Evolutionary conservation across 1,284 basidiomycete species (phyloP).

Genomic region (Xerocomus amazonicus): DNA sequence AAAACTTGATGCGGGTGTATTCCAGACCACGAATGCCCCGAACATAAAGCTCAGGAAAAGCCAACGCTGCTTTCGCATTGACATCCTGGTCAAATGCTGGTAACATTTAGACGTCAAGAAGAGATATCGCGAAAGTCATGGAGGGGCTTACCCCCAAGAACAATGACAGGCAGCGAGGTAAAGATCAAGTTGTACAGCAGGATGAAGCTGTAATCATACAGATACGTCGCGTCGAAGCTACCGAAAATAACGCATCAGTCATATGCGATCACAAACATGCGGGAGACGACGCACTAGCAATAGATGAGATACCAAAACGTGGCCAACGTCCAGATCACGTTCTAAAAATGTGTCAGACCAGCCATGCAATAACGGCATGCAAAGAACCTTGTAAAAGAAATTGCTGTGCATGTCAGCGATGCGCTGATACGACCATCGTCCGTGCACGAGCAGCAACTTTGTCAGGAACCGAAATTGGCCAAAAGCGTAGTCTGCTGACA

Average conservation of each 20-base stretch:
- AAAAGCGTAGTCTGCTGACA: constrained; percentile 98
- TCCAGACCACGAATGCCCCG: constrained; percentile 91
- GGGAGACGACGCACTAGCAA: constrained; percentile 57
- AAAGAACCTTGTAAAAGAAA: constrained; percentile 91
- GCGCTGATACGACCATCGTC: constrained; percentile 94
- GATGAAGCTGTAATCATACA: constrained; percentile 95
- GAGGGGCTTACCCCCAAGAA: constrained; percentile 70
- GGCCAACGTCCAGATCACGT: constrained; percentile 87
- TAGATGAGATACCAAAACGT: constrained; percentile 95
- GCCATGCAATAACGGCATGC: constrained; percentile 5
- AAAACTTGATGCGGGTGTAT: constrained; percentile 91
- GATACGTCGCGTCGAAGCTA: constrained; percentile 91
- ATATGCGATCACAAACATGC: not conserved
- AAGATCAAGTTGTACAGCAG: constrained; percentile 90
- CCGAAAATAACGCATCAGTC: constrained; percentile 15
- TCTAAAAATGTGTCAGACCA: constrained; percentile 43
- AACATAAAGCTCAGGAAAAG: constrained; percentile 91
- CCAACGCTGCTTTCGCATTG: constrained; percentile 84
- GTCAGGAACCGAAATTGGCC: constrained; percentile 96
- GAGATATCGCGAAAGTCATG: not conserved
- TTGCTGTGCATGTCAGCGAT: constrained; percentile 97
- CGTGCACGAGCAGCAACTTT: constrained; percentile 90
- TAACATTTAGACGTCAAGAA: constrained; percentile 6
- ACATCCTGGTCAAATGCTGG: constrained; percentile 94
- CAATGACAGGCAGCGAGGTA: constrained; percentile 89